phyloP scores from a whole-genome alignment of 176 grass and related monocot species.

The Musa acuminata region DNA sequence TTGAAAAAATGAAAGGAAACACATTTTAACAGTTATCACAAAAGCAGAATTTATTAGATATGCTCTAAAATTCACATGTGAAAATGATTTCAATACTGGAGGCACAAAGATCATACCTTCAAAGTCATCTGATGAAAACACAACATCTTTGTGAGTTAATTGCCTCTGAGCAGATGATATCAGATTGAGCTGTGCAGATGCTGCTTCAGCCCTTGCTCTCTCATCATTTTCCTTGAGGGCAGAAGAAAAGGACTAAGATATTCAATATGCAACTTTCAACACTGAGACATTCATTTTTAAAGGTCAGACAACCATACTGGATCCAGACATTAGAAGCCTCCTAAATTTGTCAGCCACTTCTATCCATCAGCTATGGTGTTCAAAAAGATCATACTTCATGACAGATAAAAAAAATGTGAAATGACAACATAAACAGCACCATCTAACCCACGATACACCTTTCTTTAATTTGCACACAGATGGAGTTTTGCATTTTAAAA shows the following conservation, averaged over 20 bases:
- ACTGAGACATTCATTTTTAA: conserved; percentile 4
- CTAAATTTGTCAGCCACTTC: not conserved
- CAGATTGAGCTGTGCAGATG: conserved; percentile 33
- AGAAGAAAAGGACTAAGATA: conserved; percentile 15
- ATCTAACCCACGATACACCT: too few relatives aligned
- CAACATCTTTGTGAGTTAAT: conserved; percentile 42
- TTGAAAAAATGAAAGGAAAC: not conserved
- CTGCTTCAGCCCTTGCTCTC: conserved; percentile 58
- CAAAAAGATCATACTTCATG: not conserved
- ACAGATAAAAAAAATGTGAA: not conserved
- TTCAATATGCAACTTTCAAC: not conserved
- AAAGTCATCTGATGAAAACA: conserved; percentile 94
- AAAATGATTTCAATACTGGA: not conserved
- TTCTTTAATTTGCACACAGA: too few relatives aligned
- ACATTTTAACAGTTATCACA: not conserved
- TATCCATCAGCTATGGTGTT: not conserved
- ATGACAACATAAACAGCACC: too few relatives aligned
- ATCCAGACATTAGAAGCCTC: not conserved
- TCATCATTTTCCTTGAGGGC: conserved; percentile 61
- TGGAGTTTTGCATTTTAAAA: too few relatives aligned
- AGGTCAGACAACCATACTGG: not conserved
- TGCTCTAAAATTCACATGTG: not conserved
- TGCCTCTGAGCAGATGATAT: conserved; percentile 41
- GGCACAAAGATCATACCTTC: conserved; percentile 43
- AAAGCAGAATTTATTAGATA: not conserved